Evolutionary conservation across 2,329 filamentous ascomycete species (phyloP).

Genomic region (Shiraia sp.): DNA sequence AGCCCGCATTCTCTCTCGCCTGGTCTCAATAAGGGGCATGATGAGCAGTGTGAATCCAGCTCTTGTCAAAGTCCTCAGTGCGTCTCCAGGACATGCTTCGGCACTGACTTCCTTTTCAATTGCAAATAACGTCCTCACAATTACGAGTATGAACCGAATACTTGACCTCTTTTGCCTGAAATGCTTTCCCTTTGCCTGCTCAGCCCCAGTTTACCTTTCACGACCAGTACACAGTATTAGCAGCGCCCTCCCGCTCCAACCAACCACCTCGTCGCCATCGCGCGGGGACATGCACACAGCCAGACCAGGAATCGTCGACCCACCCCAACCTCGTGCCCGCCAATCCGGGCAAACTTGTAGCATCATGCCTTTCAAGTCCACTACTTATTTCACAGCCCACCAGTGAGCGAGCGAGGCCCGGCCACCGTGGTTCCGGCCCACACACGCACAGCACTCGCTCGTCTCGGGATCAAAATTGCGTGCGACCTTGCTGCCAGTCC

Average conservation of each 20-base stretch:
- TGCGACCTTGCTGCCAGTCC: conserved; percentile 37
- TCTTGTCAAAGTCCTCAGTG: neutral
- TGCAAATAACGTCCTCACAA: neutral
- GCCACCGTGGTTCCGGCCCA: conserved; percentile 39
- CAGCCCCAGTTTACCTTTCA: conserved; percentile 2
- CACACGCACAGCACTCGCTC: conserved; percentile 40
- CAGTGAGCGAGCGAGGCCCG: conserved; percentile 25
- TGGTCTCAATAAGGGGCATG: neutral
- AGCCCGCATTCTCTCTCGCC: conserved; percentile 1
- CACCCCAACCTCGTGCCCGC: conserved; percentile 23
- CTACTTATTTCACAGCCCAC: conserved; percentile 8
- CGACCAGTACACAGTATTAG: conserved; percentile 16
- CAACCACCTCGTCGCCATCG: conserved; percentile 22
- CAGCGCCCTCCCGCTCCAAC: conserved; percentile 16
- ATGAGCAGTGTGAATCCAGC: too few relatives aligned
- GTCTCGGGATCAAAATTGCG: conserved; percentile 47
- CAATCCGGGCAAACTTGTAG: conserved; percentile 24
- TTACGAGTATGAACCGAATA: neutral
- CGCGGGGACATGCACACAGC: conserved; percentile 30
- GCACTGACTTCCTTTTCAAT: too few relatives aligned
- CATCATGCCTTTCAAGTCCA: conserved; percentile 17
- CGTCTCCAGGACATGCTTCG: too few relatives aligned
- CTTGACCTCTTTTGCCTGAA: neutral
- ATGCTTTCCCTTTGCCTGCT: conserved; percentile 1
- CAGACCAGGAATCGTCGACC: conserved; percentile 26